These are phyloP conservation scores for Priceomyces melissophilus DNA, from an alignment of 805 yeast species.

Conservation along the genomic window DNA sequence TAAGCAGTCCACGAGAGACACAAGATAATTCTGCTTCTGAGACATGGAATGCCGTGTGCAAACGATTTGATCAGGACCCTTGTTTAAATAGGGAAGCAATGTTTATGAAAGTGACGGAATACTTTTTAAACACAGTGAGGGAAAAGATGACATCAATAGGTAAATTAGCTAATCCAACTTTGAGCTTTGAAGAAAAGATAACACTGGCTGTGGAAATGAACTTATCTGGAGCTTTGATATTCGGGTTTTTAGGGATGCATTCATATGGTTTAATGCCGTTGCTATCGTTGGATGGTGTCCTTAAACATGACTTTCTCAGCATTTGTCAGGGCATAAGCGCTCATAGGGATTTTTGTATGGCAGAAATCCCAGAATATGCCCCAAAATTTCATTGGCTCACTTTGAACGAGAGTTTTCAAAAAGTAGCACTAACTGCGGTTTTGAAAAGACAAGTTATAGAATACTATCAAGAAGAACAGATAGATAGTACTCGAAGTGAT, in stretches of 20 bases:
- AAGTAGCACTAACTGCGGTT: background rate
- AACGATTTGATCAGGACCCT: too few relatives aligned
- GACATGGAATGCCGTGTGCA: too few relatives aligned
- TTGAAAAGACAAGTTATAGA: constrained; percentile 4
- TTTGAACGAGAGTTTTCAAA: background rate
- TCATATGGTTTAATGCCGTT: constrained; percentile 29
- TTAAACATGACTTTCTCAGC: constrained; percentile 18
- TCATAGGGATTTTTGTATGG: background rate
- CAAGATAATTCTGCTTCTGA: too few relatives aligned
- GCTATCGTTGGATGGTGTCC: constrained; percentile 15
- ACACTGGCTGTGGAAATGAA: constrained; percentile 9
- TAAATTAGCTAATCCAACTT: background rate
- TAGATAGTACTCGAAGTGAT: background rate
- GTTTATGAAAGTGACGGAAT: background rate
- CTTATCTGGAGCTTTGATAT: constrained; percentile 20
- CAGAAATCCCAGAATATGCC: background rate
- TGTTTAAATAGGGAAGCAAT: background rate
- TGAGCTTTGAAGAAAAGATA: too few relatives aligned
- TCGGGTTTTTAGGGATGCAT: constrained; percentile 29
- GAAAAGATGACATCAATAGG: background rate
- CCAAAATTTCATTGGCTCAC: background rate
- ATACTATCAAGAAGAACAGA: constrained; percentile 3
- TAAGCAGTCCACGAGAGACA: background rate
- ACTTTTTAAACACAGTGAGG: background rate
- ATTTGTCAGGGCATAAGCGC: constrained; percentile 15